These are phyloP conservation scores for Vicia villosa DNA, from an alignment of 306 rosid genomes.

Conservation along the genomic window DNA sequence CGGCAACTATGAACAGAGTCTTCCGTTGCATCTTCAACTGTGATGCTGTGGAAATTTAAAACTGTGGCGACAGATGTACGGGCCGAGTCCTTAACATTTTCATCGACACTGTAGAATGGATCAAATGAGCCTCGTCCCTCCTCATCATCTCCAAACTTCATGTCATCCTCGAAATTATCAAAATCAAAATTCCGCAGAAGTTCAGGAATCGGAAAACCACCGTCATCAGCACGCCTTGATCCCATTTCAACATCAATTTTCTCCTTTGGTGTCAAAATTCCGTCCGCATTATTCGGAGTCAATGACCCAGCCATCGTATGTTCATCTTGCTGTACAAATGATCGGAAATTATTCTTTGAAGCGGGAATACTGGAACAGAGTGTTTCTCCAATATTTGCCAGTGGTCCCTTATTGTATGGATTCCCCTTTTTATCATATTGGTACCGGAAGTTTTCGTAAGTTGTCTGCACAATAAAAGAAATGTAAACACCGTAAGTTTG, in stretches of 20 bases:
- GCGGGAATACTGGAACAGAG: constrained; percentile 61
- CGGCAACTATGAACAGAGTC: constrained; percentile 37
- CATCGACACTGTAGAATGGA: constrained; percentile 51
- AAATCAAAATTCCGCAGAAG: constrained; percentile 61
- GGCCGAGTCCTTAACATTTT: constrained; percentile 48
- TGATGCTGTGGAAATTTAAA: constrained; percentile 37
- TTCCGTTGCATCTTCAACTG: constrained; percentile 39
- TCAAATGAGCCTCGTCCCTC: constrained; percentile 53
- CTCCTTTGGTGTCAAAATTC: constrained; percentile 57
- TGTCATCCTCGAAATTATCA: constrained; percentile 49
- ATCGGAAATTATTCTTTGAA: constrained; percentile 62
- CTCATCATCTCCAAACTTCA: constrained; percentile 52
- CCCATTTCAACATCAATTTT: constrained; percentile 89
- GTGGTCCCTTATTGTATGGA: constrained; percentile 67
- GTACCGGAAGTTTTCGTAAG: constrained; percentile 91
- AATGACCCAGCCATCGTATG: constrained; percentile 37
- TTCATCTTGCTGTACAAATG: constrained; percentile 58
- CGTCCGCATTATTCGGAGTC: constrained; percentile 51
- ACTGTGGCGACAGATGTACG: constrained; percentile 46
- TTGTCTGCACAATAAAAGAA: constrained; percentile 61
- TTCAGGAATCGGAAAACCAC: constrained; percentile 56
- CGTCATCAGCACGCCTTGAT: constrained; percentile 51
- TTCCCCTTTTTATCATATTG: constrained; percentile 82
- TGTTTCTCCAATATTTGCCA: constrained; percentile 54
- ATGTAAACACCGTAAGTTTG: background rate